phyloP scores from a whole-genome alignment of 73 alveolate genomes.

The Paramecium tetraurelia region DNA sequence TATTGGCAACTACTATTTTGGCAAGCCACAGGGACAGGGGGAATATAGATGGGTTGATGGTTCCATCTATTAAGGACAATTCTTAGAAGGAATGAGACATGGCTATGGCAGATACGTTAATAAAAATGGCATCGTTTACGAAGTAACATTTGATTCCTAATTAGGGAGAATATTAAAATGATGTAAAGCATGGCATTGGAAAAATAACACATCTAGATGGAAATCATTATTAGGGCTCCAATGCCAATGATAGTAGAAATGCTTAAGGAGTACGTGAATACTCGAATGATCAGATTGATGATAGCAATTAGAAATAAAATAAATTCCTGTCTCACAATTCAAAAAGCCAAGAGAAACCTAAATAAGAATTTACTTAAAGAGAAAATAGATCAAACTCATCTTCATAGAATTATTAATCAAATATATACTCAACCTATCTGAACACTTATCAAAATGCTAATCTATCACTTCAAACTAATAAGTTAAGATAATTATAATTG shows the following conservation, averaged over 20 bases:
- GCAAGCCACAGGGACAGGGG: constrained; percentile 74
- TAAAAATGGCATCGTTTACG: neutral
- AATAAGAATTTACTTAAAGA: neutral
- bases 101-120: constrained; percentile 71
- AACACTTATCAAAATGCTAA: neutral
- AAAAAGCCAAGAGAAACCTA: neutral
- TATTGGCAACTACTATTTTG: constrained; percentile 69
- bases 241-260: neutral
- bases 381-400: neutral
- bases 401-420: neutral
- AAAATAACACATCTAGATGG: neutral
- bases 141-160: neutral
- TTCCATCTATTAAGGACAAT: constrained; percentile 63
- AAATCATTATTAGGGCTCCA: neutral
- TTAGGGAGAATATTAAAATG: constrained; percentile 25
- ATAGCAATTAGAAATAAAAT: neutral
- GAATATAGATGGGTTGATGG: constrained; percentile 78
- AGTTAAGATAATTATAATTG: neutral
- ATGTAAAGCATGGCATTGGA: neutral
- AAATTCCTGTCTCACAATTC: neutral
- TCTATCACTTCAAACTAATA: neutral
- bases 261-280: neutral
- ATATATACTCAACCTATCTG: neutral
- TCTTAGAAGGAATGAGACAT: constrained; percentile 69
- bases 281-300: neutral